Evolutionary conservation across 371 early-diverging fungal genomes (phyloP).

Genomic region (Rhizopus microsporus): DNA sequence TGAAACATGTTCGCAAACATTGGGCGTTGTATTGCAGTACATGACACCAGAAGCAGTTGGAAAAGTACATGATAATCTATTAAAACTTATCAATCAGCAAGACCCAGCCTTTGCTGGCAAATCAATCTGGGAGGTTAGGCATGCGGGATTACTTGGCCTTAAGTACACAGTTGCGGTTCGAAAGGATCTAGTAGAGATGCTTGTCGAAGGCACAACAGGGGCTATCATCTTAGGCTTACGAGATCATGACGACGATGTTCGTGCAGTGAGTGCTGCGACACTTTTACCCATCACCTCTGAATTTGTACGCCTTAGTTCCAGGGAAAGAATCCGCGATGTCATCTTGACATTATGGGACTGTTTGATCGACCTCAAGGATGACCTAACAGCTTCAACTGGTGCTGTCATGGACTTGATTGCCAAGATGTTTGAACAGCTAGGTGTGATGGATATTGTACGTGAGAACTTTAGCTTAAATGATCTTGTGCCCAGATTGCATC

Average conservation of each 20-base stretch:
- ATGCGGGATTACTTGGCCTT: slow-evolving; percentile 93
- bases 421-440: slow-evolving; percentile 70
- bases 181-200: slow-evolving; percentile 74
- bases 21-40: slow-evolving; percentile 83
- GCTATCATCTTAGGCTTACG: slow-evolving; percentile 63
- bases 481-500: slow-evolving; percentile 84
- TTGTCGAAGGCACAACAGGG: slow-evolving; percentile 63
- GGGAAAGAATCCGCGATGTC: slow-evolving; percentile 69
- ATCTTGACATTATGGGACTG: slow-evolving; percentile 86
- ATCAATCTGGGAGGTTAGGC: slow-evolving; percentile 90
- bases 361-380: slow-evolving; percentile 81
- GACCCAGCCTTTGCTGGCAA: slow-evolving; percentile 45
- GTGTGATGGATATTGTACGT: slow-evolving; percentile 61
- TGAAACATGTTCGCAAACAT: slow-evolving; percentile 93
- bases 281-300: slow-evolving; percentile 85
- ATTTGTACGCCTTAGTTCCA: slow-evolving; percentile 65
- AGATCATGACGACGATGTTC: slow-evolving; percentile 92
- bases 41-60: slow-evolving; percentile 57
- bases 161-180: slow-evolving; percentile 94
- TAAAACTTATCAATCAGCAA: slow-evolving; percentile 62
- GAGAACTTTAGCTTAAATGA: slow-evolving; percentile 55
- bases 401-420: slow-evolving; percentile 94
- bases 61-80: slow-evolving; percentile 57
- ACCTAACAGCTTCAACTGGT: slow-evolving; percentile 90
- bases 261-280: slow-evolving; percentile 89